phyloP scores from a whole-genome alignment of 306 rosid genomes.

The Cicer bijugum region DNA sequence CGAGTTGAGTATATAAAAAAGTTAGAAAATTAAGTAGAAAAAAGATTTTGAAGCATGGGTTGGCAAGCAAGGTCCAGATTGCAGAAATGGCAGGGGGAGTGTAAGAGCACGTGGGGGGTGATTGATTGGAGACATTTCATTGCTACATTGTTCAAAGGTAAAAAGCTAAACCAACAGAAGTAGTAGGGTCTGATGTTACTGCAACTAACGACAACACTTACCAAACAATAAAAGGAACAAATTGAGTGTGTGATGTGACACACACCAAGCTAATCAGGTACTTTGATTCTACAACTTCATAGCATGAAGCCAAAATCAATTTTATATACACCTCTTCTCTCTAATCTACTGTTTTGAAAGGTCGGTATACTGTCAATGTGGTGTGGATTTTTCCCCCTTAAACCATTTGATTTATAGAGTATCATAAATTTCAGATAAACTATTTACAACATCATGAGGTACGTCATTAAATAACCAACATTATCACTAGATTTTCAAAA shows the following conservation, averaged over 20 bases:
- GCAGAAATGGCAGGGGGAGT: conserved; percentile 27
- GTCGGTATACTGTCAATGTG: too few relatives aligned
- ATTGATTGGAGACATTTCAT: conserved; percentile 42
- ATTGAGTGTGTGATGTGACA: neutral
- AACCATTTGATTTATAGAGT: too few relatives aligned
- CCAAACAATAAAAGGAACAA: neutral
- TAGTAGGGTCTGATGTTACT: conserved; percentile 41
- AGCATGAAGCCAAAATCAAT: neutral
- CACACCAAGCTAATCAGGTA: neutral
- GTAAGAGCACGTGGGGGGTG: conserved; percentile 44
- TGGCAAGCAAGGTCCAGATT: neutral
- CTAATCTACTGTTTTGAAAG: too few relatives aligned
- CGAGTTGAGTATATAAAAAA: too few relatives aligned
- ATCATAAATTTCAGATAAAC: too few relatives aligned
- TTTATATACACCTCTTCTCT: neutral
- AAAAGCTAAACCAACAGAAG: neutral
- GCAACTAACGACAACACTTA: conserved; percentile 46
- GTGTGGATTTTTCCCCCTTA: too few relatives aligned
- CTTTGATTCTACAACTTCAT: neutral
- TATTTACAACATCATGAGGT: too few relatives aligned
- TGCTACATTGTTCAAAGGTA: conserved; percentile 21
- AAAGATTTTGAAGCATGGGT: neutral
- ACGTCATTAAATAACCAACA: neutral
- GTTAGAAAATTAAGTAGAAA: neutral
- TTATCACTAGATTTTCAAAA: neutral